phyloP scores from a whole-genome alignment of 225 moss, liverwort and hornwort species.

The Polytrichum formosum region DNA sequence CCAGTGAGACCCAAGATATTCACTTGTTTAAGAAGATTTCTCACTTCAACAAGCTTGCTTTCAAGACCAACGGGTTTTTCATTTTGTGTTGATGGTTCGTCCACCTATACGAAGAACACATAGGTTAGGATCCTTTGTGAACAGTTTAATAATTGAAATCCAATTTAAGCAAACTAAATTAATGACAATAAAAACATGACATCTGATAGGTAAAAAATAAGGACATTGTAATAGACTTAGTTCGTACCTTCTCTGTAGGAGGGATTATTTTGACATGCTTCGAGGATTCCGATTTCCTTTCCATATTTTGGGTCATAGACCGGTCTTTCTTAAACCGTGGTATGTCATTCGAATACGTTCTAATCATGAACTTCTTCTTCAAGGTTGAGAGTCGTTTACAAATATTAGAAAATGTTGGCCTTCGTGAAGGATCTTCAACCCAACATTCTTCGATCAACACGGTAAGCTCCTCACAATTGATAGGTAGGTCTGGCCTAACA shows the following conservation, averaged over 20 bases:
- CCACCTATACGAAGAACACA: background rate
- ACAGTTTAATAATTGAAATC: background rate
- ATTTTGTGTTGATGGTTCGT: no score
- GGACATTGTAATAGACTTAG: no score
- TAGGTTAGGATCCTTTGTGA: background rate
- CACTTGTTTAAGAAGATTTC: background rate
- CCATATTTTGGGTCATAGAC: no score
- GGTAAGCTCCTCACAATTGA: background rate
- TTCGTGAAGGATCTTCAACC: background rate
- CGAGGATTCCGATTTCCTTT: no score
- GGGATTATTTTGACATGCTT: no score
- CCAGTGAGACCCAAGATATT: background rate
- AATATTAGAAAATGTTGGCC: constrained; percentile 3
- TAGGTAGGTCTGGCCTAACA: background rate
- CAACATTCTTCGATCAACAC: background rate
- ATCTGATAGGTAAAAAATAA: no score
- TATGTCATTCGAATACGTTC: background rate
- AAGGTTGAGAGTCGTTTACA: background rate
- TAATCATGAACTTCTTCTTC: background rate
- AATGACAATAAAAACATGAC: background rate
- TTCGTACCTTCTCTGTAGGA: no score
- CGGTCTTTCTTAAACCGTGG: no score
- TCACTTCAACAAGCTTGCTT: background rate
- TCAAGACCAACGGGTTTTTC: background rate
- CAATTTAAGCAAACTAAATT: background rate